Conservation (phyloP, 176 grass and related monocot species). For the Avena eriantha region DNA sequence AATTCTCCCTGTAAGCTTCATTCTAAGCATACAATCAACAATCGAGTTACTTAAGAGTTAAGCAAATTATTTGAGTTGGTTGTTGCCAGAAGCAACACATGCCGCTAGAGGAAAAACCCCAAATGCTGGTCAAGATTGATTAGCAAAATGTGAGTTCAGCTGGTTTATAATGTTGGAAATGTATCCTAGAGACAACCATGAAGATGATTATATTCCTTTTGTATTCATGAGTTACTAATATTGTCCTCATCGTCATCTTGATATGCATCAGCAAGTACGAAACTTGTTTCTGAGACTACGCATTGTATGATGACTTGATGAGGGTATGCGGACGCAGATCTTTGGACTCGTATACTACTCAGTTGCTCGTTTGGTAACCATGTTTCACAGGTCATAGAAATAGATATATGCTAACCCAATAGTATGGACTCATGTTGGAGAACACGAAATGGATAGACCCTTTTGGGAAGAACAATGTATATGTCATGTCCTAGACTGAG, state of each 20-base stretch:
- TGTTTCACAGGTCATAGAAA: too few species aligned
- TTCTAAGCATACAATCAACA: background rate
- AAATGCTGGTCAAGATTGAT: background rate
- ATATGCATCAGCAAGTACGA: background rate
- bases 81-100: slow-evolving; percentile 3
- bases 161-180: background rate
- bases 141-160: background rate
- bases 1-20: background rate
- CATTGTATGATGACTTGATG: background rate
- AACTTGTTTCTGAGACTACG: background rate
- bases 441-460: too few species aligned
- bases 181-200: too few species aligned
- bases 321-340: background rate
- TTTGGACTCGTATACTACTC: background rate
- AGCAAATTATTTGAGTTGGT: slow-evolving; percentile 7
- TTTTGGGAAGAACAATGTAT: background rate
- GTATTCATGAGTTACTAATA: background rate
- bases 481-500: background rate
- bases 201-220: background rate
- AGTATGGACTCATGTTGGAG: too few species aligned
- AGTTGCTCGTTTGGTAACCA: background rate
- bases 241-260: background rate
- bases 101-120: slow-evolving; percentile 1
- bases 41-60: background rate
- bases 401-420: background rate